These are phyloP conservation scores for Sclerotiophoma versabilis DNA, from an alignment of 2,329 filamentous ascomycete species.

Conservation along the genomic window DNA sequence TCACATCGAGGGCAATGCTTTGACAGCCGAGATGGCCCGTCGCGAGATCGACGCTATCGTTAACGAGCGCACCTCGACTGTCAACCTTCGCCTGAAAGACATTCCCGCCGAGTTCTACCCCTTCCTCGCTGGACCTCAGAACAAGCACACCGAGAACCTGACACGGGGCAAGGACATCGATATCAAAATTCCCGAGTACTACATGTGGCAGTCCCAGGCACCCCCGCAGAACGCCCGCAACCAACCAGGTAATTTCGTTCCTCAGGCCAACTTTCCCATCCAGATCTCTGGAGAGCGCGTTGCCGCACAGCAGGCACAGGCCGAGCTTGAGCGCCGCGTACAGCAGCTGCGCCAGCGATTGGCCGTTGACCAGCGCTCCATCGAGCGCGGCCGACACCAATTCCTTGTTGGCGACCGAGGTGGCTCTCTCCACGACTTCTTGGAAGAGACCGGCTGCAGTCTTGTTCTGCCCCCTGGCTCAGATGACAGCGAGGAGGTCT, in stretches of 20 bases:
- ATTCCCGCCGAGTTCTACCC: constrained; percentile 94
- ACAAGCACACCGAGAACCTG: constrained; percentile 70
- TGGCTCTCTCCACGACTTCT: constrained; percentile 82
- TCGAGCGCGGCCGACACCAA: constrained; percentile 88
- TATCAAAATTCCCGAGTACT: constrained; percentile 82
- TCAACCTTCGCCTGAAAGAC: constrained; percentile 80
- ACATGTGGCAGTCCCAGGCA: constrained; percentile 73
- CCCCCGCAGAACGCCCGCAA: constrained; percentile 70
- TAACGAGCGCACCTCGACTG: constrained; percentile 81
- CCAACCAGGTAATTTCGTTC: constrained; percentile 72
- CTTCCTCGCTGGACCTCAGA: constrained; percentile 85
- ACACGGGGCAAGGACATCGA: constrained; percentile 78
- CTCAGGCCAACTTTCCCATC: constrained; percentile 79
- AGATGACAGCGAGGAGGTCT: constrained; percentile 82
- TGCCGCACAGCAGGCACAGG: constrained; percentile 79
- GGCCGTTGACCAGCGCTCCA: constrained; percentile 77
- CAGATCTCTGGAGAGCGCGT: constrained; percentile 84
- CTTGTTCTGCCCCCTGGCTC: constrained; percentile 80
- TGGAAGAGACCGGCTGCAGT: constrained; percentile 87
- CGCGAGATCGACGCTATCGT: constrained; percentile 87
- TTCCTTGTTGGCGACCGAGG: constrained; percentile 91
- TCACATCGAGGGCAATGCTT: constrained; percentile 86
- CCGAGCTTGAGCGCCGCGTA: constrained; percentile 80
- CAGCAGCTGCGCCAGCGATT: constrained; percentile 78
- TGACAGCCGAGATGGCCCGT: constrained; percentile 83